Base-by-base conservation (phyloP, 1,284 basidiomycete genomes). In the Leccinum griseonigrum region DNA sequence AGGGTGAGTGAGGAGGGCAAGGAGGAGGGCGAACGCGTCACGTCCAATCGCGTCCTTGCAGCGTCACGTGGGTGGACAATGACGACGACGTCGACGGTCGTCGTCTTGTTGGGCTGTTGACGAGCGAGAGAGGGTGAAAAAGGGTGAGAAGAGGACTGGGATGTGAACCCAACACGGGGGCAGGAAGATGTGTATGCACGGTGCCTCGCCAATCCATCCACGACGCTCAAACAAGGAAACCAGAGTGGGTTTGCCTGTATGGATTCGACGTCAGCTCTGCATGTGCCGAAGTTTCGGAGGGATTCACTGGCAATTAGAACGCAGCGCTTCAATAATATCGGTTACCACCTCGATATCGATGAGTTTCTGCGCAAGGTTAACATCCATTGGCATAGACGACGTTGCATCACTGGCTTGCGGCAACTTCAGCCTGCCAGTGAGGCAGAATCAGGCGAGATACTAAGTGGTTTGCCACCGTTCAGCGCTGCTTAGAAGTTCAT, bases 161-260 rank as follows among this genome's bases (percentile, higher is more conserved):
- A 22, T 22, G 22, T 22, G 22, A 22, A 22, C 22, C 18, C 2
- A 48, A 48, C 18, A 48, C 18, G 43, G 18, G 43, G 10, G 9
- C 11, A 7, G 3, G 50, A 8, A 3, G 3, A 18, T 26, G 38
- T 9, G n/a, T 36, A 53, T 63, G 10, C 43, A 71, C 71, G 18
- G 36, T 71, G 1, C 13, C 63, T 62, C 0, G 63, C 71, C 38
- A 71, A 50, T 36, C 57, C 62, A 31, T 71, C 60, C 11, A 73
- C 36, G 7, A 72, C 58, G 4, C 28, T 70, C 38, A 22, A 71
- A 54, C 26, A 64, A 56, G 16, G 73, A 63, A 14, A 73, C 71
- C 9, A 71, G 34, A 3, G 58, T 64, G 14, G 68, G 69, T 6
- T 8, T 57, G 48, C 63, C 71, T 73, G 53, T 1, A 14, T 9